phyloP scores from a whole-genome alignment of 768 basidiomycete genomes.

The Grammothele lineata region DNA sequence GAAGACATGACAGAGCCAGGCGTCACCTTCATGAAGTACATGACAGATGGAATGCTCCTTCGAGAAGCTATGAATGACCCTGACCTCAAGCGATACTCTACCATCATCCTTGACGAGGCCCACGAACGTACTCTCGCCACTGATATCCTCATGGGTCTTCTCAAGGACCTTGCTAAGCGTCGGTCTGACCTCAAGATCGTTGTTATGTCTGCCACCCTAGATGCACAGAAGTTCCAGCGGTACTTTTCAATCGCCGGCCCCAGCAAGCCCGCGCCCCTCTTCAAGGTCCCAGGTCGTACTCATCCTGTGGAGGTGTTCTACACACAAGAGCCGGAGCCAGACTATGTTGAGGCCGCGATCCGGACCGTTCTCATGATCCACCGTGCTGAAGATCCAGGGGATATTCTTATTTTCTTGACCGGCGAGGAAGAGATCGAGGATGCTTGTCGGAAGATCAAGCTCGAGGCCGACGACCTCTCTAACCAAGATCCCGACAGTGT shows the following conservation, averaged over 20 bases:
- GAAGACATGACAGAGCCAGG: constrained; percentile 92
- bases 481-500: constrained; percentile 69
- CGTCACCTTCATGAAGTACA: constrained; percentile 96
- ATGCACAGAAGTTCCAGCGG: constrained; percentile 93
- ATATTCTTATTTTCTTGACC: constrained; percentile 91
- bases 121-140: constrained; percentile 98
- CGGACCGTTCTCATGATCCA: constrained; percentile 97
- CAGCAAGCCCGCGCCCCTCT: constrained; percentile 21
- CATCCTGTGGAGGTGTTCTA: constrained; percentile 97
- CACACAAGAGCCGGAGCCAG: constrained; percentile 87
- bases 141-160: constrained; percentile 96
- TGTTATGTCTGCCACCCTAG: constrained; percentile 97
- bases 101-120: constrained; percentile 97
- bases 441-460: constrained; percentile 87
- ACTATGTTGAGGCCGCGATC: constrained; percentile 97
- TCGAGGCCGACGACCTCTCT: constrained; percentile 82
- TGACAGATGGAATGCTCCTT: constrained; percentile 99
- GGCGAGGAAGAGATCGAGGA: constrained; percentile 99
- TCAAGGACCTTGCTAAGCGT: constrained; percentile 78
- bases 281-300: constrained; percentile 34
- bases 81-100: constrained; percentile 83
- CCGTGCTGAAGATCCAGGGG: constrained; percentile 89
- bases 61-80: constrained; percentile 98
- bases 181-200: constrained; percentile 93
- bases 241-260: constrained; percentile 58